Conservation (phyloP, 75 land plant species). For the Larix kaempferi region DNA sequence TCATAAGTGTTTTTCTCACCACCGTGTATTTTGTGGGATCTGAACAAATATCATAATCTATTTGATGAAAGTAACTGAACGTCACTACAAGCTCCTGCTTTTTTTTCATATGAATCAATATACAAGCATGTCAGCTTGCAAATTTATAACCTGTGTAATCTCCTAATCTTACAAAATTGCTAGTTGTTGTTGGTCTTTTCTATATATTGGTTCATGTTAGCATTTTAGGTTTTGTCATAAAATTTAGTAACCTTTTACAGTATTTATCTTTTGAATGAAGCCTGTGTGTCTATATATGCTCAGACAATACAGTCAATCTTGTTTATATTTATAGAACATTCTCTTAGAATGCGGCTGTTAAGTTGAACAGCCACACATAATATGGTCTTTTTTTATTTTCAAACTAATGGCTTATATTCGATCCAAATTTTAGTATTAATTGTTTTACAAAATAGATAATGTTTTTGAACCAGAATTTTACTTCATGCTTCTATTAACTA, state of each 20-base stretch:
- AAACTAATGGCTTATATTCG: too few relatives aligned
- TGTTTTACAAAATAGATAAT: too few relatives aligned
- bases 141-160: neutral
- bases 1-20: neutral
- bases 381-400: too few relatives aligned
- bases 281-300: too few relatives aligned
- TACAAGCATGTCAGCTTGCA: neutral
- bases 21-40: neutral
- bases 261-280: too few relatives aligned
- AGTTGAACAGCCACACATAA: too few relatives aligned
- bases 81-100: neutral
- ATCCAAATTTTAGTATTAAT: too few relatives aligned
- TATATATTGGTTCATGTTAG: neutral
- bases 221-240: neutral
- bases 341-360: too few relatives aligned
- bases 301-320: too few relatives aligned
- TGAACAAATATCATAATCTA: neutral
- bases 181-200: slow-evolving; percentile 1
- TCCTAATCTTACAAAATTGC: neutral
- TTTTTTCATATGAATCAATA: neutral
- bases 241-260: neutral
- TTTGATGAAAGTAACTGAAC: neutral
- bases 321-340: too few relatives aligned
- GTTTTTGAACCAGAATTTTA: too few relatives aligned
- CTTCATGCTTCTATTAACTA: too few relatives aligned